A percentile compares a stretch with the other conserved stretches of the same genome.
Conservation (phyloP, 164 flowering plant species). For the Umbellularia californica region DNA sequence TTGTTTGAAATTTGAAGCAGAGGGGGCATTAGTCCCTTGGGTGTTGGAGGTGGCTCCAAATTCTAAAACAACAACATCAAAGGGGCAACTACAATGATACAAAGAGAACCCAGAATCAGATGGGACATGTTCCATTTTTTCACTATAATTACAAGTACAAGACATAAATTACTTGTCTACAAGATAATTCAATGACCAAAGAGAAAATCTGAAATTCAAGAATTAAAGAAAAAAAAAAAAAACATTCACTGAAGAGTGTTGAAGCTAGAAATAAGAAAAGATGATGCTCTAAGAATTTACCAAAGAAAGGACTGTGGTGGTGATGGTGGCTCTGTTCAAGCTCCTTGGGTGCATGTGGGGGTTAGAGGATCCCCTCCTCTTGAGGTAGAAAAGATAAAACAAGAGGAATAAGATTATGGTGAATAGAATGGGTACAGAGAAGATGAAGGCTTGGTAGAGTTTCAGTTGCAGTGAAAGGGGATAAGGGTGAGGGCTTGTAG, state of each 20-base stretch:
- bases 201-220: not conserved
- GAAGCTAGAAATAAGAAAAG: not conserved
- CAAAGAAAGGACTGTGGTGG: constrained; percentile 19
- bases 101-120: too few relatives aligned
- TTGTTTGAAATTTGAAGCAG: too few relatives aligned
- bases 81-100: too few relatives aligned
- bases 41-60: too few relatives aligned
- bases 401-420: constrained; percentile 47
- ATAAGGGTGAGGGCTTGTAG: constrained; percentile 49
- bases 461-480: constrained; percentile 54
- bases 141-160: too few relatives aligned
- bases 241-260: too few relatives aligned
- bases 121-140: too few relatives aligned
- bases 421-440: constrained; percentile 57
- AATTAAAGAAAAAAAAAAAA: too few relatives aligned
- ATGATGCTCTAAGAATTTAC: constrained; percentile 16
- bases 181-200: not conserved
- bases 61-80: too few relatives aligned
- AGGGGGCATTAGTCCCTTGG: too few relatives aligned
- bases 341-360: constrained; percentile 29
- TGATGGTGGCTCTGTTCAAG: constrained; percentile 16
- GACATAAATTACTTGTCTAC: too few relatives aligned
- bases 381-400: constrained; percentile 61
- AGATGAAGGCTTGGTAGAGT: constrained; percentile 57
- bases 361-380: constrained; percentile 51